Evolutionary conservation across 2,329 filamentous ascomycete species (phyloP).

Genomic region (Sclerotiophoma versabilis): DNA sequence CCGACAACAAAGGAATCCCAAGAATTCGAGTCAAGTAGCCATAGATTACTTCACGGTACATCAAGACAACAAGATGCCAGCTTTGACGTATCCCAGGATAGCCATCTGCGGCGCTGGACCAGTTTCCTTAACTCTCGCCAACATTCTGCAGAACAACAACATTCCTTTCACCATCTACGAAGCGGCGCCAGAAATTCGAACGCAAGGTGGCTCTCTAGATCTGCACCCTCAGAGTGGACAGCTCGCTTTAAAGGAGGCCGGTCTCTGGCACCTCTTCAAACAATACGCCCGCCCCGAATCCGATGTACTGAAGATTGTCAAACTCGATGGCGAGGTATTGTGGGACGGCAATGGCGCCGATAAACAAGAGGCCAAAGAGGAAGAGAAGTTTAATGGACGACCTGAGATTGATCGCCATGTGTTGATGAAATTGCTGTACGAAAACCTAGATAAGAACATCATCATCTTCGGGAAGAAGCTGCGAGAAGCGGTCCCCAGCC

Average conservation of each 20-base stretch:
- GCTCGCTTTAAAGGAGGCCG: constrained; percentile 59
- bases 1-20: not conserved
- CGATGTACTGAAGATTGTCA: constrained; percentile 58
- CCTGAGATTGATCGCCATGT: constrained; percentile 61
- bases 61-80: not conserved
- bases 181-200: constrained; percentile 46
- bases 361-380: constrained; percentile 50
- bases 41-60: too few species aligned
- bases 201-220: constrained; percentile 54
- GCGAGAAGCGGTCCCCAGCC: constrained; percentile 40
- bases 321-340: constrained; percentile 43
- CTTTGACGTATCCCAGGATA: constrained; percentile 31
- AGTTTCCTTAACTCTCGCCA: constrained; percentile 59
- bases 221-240: constrained; percentile 62
- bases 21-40: too few species aligned
- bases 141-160: constrained; percentile 58
- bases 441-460: constrained; percentile 54
- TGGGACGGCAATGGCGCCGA: constrained; percentile 38
- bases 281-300: constrained; percentile 60
- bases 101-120: constrained; percentile 51
- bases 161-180: constrained; percentile 59
- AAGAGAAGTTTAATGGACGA: constrained; percentile 34
- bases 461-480: constrained; percentile 46
- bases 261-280: constrained; percentile 60
- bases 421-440: constrained; percentile 48